These are phyloP conservation scores for Phytophthora pini DNA, from an alignment of 352 stramenopile species.

Conservation along the genomic window DNA sequence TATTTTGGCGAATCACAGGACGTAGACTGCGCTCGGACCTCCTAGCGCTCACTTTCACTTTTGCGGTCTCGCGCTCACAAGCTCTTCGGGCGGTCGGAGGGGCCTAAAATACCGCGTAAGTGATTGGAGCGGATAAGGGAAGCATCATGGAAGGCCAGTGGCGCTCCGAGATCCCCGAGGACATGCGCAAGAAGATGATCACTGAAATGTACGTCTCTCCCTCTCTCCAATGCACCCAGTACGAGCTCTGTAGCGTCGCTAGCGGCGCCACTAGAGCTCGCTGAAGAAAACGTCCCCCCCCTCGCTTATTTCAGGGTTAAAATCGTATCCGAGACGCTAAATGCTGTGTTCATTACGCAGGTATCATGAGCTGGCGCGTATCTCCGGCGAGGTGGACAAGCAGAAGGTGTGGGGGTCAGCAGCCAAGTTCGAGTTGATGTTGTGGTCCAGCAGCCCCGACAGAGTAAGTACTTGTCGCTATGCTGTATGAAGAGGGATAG, in stretches of 20 bases:
- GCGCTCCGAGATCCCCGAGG: constrained; percentile 80
- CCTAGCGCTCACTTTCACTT: constrained; percentile 50
- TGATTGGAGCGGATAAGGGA: constrained; percentile 19
- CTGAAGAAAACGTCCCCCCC: constrained; percentile 15
- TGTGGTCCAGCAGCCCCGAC: constrained; percentile 81
- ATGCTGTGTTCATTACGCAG: constrained; percentile 25
- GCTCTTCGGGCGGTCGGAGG: constrained; percentile 14
- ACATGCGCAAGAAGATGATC: constrained; percentile 90
- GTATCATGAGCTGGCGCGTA: constrained; percentile 86
- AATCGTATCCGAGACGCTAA: no score
- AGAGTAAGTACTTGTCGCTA: constrained; percentile 41
- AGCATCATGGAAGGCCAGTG: constrained; percentile 67
- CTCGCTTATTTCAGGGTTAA: constrained; percentile 1
- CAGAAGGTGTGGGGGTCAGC: constrained; percentile 88
- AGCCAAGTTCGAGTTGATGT: constrained; percentile 88
- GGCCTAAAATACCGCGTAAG: constrained; percentile 14
- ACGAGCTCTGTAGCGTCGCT: not conserved
- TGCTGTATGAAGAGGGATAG: not conserved
- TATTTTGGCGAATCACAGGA: constrained; percentile 31
- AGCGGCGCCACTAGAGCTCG: not conserved
- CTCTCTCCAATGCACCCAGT: not conserved
- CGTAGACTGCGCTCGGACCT: not conserved
- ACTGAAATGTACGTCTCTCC: constrained; percentile 75
- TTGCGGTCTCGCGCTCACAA: constrained; percentile 35
- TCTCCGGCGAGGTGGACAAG: constrained; percentile 83